Conservation (phyloP, 2,329 filamentous ascomycete genomes). For the Metarhizium humberi region DNA sequence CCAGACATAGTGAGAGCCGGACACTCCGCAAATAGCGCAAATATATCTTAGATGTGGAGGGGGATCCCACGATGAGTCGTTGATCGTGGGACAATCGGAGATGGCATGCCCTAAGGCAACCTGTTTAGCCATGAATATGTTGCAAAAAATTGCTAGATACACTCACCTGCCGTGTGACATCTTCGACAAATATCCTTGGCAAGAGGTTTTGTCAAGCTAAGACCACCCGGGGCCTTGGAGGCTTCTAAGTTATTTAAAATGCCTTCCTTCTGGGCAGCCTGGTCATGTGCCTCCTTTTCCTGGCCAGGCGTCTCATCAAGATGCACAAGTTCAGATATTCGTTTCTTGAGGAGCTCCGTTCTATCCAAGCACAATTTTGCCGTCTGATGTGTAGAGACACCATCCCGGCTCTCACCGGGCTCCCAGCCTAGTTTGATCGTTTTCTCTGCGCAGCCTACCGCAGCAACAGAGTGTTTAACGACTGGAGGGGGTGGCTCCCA, state of each 20-base stretch:
- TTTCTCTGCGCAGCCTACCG: background rate
- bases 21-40: slow-evolving; percentile 1
- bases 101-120: background rate
- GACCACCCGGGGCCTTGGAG: background rate
- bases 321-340: background rate
- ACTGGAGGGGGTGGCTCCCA: background rate
- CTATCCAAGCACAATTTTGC: background rate
- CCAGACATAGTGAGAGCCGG: slow-evolving; percentile 3
- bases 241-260: too few species aligned
- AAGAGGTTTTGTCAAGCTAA: background rate
- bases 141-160: background rate
- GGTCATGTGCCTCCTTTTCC: background rate
- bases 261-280: background rate
- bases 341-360: background rate
- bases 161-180: background rate
- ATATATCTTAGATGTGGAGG: slow-evolving; percentile 2
- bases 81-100: background rate
- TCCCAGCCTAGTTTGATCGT: background rate
- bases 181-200: background rate
- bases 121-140: background rate
- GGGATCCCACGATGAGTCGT: background rate
- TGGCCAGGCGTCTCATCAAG: background rate
- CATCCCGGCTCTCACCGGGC: background rate
- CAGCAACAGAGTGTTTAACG: background rate
- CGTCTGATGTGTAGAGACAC: background rate